Percentiles rank a stretch among this genome's conserved stretches.
These are phyloP conservation scores for Corylus americana DNA, from an alignment of 306 rosid genomes.

Conservation along the genomic window DNA sequence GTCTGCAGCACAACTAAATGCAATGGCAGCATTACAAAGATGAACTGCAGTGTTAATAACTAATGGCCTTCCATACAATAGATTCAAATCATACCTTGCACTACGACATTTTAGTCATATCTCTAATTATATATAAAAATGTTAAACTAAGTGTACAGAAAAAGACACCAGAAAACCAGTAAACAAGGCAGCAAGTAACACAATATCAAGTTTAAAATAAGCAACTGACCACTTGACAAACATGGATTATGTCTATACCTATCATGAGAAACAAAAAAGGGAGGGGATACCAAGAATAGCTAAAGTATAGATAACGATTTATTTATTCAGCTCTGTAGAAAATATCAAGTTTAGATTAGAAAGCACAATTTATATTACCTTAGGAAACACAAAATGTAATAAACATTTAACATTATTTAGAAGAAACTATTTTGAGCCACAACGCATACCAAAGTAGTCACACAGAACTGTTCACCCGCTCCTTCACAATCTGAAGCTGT, in stretches of 20 bases:
- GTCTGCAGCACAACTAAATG: slow-evolving; percentile 7
- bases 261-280: background rate
- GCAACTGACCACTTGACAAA: background rate
- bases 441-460: slow-evolving; percentile 82
- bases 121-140: background rate
- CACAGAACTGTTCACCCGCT: slow-evolving; percentile 98
- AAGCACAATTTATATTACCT: background rate
- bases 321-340: background rate
- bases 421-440: slow-evolving; percentile 26
- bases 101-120: background rate
- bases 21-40: background rate
- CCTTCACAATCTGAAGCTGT: slow-evolving; percentile 99
- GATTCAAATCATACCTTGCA: slow-evolving; percentile 1
- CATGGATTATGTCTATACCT: background rate
- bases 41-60: background rate
- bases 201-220: background rate
- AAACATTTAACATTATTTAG: slow-evolving; percentile 11
- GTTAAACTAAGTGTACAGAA: background rate
- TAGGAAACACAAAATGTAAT: slow-evolving; percentile 14
- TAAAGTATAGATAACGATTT: background rate
- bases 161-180: background rate
- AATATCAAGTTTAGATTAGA: background rate
- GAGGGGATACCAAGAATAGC: background rate
- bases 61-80: background rate
- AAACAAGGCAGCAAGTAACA: background rate